phyloP scores from a whole-genome alignment of 169 alveolate species.

The Eimeria zaria region DNA sequence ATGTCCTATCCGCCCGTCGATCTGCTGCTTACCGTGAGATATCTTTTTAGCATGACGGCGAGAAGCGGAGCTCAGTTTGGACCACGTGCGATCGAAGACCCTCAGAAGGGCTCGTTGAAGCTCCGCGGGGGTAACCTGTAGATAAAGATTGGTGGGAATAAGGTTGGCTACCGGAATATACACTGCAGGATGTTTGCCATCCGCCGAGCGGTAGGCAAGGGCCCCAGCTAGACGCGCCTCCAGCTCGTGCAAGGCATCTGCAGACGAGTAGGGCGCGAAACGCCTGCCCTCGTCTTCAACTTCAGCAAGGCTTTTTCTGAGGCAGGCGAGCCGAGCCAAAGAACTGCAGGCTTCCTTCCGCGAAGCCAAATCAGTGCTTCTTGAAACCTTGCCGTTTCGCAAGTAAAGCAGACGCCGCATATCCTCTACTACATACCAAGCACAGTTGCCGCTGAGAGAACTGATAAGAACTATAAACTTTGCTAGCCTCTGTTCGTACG shows the following conservation, averaged over 20 bases:
- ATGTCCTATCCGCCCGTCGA: background rate
- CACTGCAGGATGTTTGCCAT: conserved; percentile 73
- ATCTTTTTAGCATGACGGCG: conserved; percentile 56
- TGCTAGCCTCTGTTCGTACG: conserved; percentile 52
- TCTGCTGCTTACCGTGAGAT: conserved; percentile 37
- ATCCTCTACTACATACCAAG: conserved; percentile 69
- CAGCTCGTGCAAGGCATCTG: conserved; percentile 36
- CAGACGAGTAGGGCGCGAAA: conserved; percentile 1
- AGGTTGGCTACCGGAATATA: conserved; percentile 60
- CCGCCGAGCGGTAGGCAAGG: conserved; percentile 69
- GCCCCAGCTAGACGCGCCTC: conserved; percentile 52
- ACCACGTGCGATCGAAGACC: conserved; percentile 36
- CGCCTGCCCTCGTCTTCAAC: conserved; percentile 46
- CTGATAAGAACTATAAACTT: conserved; percentile 37
- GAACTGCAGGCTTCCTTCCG: conserved; percentile 67
- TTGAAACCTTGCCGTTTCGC: conserved; percentile 44
- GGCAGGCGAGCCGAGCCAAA: conserved; percentile 45
- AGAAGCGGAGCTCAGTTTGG: conserved; percentile 5
- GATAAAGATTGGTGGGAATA: conserved; percentile 50
- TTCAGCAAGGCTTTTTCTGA: conserved; percentile 36
- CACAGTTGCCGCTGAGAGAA: conserved; percentile 62
- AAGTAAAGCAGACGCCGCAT: conserved; percentile 55
- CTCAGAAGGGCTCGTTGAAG: conserved; percentile 20
- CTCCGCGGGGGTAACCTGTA: conserved; percentile 57
- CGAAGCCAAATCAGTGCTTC: conserved; percentile 17